Conservation (phyloP, 495 filamentous ascomycete genomes). For the Hypoxylon trugodes region DNA sequence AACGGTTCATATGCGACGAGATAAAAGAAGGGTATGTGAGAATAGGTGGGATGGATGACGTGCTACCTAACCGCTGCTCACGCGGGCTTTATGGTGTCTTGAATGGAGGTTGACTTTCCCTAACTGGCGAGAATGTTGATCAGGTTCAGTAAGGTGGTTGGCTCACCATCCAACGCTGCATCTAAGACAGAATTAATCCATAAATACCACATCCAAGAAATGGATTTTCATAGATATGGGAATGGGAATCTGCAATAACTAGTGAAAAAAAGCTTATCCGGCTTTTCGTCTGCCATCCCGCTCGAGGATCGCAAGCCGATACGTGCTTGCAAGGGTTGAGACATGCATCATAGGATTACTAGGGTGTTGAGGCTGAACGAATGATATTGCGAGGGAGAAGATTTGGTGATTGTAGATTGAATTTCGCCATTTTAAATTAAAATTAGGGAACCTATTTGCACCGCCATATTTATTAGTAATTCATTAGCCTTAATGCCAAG, state of each 20-base stretch:
- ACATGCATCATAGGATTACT: conserved; percentile 4
- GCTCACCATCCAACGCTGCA: conserved; percentile 11
- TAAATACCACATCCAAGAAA: neutral
- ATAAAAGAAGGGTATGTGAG: conserved; percentile 29
- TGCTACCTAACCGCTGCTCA: conserved; percentile 33
- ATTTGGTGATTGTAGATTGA: conserved; percentile 33
- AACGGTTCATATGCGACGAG: conserved; percentile 17
- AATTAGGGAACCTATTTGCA: neutral
- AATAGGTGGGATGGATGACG: conserved; percentile 41
- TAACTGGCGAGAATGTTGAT: conserved; percentile 15
- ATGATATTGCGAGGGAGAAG: conserved; percentile 16
- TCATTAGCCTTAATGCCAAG: neutral
- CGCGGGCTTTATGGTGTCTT: conserved; percentile 23
- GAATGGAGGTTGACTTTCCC: conserved; percentile 13
- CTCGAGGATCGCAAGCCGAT: neutral
- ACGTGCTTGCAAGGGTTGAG: neutral
- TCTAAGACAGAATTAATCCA: neutral
- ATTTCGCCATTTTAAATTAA: conserved; percentile 27
- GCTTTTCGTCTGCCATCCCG: conserved; percentile 3
- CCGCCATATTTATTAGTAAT: conserved; percentile 21
- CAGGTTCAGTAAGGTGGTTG: conserved; percentile 10
- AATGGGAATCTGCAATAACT: conserved; percentile 19
- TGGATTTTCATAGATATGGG: conserved; percentile 4
- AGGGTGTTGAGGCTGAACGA: conserved; percentile 28
- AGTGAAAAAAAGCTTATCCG: no score